Base-by-base conservation (phyloP, 78 protist genomes). In the Emiliania huxleyi region DNA sequence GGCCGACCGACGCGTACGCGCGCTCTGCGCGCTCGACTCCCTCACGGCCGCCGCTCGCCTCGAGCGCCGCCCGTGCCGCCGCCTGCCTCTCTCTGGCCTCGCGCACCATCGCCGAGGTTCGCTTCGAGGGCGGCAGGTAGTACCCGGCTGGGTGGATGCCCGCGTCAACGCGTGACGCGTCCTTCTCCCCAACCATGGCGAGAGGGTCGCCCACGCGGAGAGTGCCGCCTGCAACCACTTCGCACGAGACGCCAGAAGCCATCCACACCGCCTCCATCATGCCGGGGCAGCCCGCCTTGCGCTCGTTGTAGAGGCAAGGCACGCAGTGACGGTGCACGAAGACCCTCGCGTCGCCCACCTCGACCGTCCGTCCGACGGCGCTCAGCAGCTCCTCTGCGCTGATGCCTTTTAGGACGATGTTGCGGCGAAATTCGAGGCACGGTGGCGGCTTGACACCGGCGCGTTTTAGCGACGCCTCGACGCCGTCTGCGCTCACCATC, bases 261-360 rank as follows among this genome's bases (percentile, higher is more conserved):
- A 19, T 22, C 81, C 81, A 71, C 29, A 35, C 21, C 29, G 81
- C 81, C 23, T 71, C 43, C 42, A 35, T 71, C 45, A 71, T 35
- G 40, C 81, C 81, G 37, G 5, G n/a, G 42, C 15, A 19, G 42
- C 42, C 37, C 19, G 15, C n/a, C 33, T 12, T 3, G 19, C 42
- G 37, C 81, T 71, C 81, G 42, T 71, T 71, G 81, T 71, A 71
- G 40, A 71, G 15, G 81, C 81, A 71, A 35, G 81, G 81, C 45
- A 37, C 45, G 81, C 81, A 71, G n/a, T 22, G 42, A 19, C 81
- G 81, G 42, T 71, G 81, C 23, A 37, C 81, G 42, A 71, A 71
- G 81, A 71, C 81, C 1, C 1, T 19, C 37, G n/a, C 81, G 18
- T 35, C 81, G 37, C 81, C 45, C 81, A 71, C n/a, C 81, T 35